Conservation (phyloP, 1,284 basidiomycete genomes). For the Ceratobasidium theobromae region DNA sequence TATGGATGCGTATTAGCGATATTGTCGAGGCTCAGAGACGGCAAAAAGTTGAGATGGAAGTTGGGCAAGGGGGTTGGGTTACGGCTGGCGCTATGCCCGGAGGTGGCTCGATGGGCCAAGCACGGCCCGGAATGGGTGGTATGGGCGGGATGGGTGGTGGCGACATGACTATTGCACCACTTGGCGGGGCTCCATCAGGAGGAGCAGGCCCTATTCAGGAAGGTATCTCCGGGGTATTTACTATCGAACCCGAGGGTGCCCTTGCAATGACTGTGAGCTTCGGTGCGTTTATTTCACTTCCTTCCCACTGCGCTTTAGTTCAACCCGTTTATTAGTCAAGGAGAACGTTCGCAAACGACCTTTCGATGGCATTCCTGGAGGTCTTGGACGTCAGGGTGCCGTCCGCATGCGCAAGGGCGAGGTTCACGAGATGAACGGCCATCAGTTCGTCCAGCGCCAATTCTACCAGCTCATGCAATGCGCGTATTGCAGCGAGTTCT, state of each 20-base stretch:
- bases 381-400: constrained; percentile 96
- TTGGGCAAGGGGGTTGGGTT: constrained; percentile 84
- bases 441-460: constrained; percentile 96
- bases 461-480: constrained; percentile 99
- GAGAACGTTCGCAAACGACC: constrained; percentile 95
- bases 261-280: constrained; percentile 86
- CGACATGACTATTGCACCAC: constrained; percentile 35
- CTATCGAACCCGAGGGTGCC: constrained; percentile 97
- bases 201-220: constrained; percentile 49
- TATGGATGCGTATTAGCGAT: constrained; percentile 96
- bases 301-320: not conserved
- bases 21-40: constrained; percentile 92
- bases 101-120: constrained; percentile 36
- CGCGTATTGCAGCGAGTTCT: constrained; percentile 96
- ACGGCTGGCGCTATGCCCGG: constrained; percentile 77
- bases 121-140: constrained; percentile 34
- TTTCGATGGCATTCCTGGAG: constrained; percentile 74
- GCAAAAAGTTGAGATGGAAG: constrained; percentile 87
- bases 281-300: constrained; percentile 55
- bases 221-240: constrained; percentile 96
- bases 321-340: constrained; percentile 64
- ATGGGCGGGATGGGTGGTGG: constrained; percentile 34
- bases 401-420: constrained; percentile 98
- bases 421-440: constrained; percentile 99
- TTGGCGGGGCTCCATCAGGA: constrained; percentile 34